These are phyloP conservation scores for Leucocoprinus leucothites DNA, from an alignment of 768 basidiomycete species.

Conservation along the genomic window DNA sequence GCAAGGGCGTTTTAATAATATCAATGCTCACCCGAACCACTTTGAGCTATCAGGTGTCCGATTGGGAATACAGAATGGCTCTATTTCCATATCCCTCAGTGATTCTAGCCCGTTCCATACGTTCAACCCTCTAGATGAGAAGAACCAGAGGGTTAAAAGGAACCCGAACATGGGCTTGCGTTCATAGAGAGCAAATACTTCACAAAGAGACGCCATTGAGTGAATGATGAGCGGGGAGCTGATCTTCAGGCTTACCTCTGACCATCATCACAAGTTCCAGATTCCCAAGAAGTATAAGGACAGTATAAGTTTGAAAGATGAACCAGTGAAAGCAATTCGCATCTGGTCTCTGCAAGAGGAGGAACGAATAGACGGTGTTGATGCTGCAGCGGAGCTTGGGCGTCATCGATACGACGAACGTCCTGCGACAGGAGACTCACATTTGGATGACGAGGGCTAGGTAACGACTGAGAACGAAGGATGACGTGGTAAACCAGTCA, in stretches of 20 bases:
- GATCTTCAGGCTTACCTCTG: neutral
- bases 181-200: slow-evolving; percentile 2
- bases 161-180: neutral
- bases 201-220: neutral
- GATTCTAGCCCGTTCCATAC: neutral
- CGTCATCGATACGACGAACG: neutral
- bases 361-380: neutral
- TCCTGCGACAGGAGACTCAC: neutral
- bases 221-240: neutral
- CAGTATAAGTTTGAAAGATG: neutral
- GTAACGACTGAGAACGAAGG: neutral
- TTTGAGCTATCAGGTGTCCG: neutral
- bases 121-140: neutral
- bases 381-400: neutral
- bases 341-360: neutral
- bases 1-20: too few relatives aligned
- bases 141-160: neutral
- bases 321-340: neutral
- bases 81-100: neutral
- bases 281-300: neutral
- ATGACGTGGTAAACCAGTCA: neutral
- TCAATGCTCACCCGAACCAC: slow-evolving; percentile 5
- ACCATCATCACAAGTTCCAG: slow-evolving; percentile 3
- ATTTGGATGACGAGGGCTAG: neutral
- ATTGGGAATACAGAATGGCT: neutral